Conservation (phyloP, 2,329 filamentous ascomycete genomes). For the Didymella arachidicola region DNA sequence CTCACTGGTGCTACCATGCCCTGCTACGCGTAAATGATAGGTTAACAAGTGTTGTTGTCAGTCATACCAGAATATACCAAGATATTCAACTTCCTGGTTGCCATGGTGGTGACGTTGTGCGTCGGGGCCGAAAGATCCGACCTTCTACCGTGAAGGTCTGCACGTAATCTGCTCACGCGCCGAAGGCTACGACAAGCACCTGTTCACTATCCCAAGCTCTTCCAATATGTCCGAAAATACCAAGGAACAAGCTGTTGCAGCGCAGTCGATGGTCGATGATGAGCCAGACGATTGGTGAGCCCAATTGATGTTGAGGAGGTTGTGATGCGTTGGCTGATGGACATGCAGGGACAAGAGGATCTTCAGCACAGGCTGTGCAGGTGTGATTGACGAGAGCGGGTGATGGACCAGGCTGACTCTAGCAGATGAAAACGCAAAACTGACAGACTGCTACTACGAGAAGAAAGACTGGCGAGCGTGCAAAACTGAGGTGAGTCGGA, state of each 20-base stretch:
- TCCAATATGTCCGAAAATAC: slow-evolving; percentile 66
- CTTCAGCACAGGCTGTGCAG: slow-evolving; percentile 92
- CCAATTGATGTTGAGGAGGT: slow-evolving; percentile 30
- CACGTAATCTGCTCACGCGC: slow-evolving; percentile 14
- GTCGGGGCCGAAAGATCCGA: slow-evolving; percentile 43
- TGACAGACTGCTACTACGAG: slow-evolving; percentile 96
- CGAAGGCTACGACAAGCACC: slow-evolving; percentile 14
- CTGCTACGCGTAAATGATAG: slow-evolving; percentile 54
- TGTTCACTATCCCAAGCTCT: slow-evolving; percentile 11
- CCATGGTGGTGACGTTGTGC: slow-evolving; percentile 59
- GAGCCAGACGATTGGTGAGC: slow-evolving; percentile 94
- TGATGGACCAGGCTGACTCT: not conserved
- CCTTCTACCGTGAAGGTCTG: slow-evolving; percentile 28
- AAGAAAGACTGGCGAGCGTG: slow-evolving; percentile 96
- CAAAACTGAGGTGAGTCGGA: slow-evolving; percentile 77
- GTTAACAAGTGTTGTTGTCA: not conserved
- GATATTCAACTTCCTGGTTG: slow-evolving; percentile 80
- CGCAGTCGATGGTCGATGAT: slow-evolving; percentile 70
- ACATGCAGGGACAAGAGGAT: slow-evolving; percentile 89
- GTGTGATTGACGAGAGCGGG: slow-evolving; percentile 57
- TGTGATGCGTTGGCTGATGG: slow-evolving; percentile 8
- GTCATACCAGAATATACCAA: slow-evolving; percentile 85
- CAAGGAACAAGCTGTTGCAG: slow-evolving; percentile 47
- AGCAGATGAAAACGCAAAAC: slow-evolving; percentile 81
- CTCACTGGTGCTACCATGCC: slow-evolving; percentile 83